A percentile compares a stretch with the other conserved stretches of the same genome.
These are phyloP conservation scores for Fusarium sp. DNA, from an alignment of 2,329 filamentous ascomycete genomes.

Conservation along the genomic window DNA sequence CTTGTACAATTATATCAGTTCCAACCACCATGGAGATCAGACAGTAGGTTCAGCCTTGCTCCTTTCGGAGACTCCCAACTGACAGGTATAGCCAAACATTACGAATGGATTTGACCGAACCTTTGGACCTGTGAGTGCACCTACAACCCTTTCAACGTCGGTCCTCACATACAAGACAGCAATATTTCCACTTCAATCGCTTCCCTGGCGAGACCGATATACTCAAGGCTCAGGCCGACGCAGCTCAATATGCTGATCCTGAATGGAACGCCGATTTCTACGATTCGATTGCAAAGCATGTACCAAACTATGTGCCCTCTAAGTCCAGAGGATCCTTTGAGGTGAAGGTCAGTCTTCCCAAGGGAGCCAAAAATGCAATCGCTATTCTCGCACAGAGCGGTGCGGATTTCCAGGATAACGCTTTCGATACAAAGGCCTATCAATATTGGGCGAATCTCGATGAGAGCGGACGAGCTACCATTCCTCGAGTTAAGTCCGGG, in stretches of 20 bases:
- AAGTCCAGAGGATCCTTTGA: slow-evolving; percentile 64
- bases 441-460: slow-evolving; percentile 73
- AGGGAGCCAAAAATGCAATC: slow-evolving; percentile 64
- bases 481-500: slow-evolving; percentile 68
- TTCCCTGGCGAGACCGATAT: slow-evolving; percentile 61
- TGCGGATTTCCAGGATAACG: slow-evolving; percentile 58
- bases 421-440: slow-evolving; percentile 65
- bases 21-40: slow-evolving; percentile 73
- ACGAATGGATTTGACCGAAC: slow-evolving; percentile 74
- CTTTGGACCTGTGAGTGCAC: slow-evolving; percentile 64
- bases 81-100: slow-evolving; percentile 65
- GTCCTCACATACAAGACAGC: slow-evolving; percentile 44
- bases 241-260: slow-evolving; percentile 63
- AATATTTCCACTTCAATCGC: slow-evolving; percentile 73
- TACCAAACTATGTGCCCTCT: slow-evolving; percentile 70
- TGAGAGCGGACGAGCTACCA: slow-evolving; percentile 61
- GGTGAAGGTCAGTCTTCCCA: slow-evolving; percentile 65
- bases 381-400: slow-evolving; percentile 63
- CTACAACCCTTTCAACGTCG: background rate
- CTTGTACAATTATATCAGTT: slow-evolving; percentile 73
- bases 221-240: slow-evolving; percentile 65
- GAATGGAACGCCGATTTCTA: slow-evolving; percentile 73
- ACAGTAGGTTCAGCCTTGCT: slow-evolving; percentile 50
- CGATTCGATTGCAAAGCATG: slow-evolving; percentile 70
- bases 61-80: background rate